These are phyloP conservation scores for Phlebiopsis gigantea DNA, from an alignment of 768 basidiomycete genomes.

Conservation along the genomic window DNA sequence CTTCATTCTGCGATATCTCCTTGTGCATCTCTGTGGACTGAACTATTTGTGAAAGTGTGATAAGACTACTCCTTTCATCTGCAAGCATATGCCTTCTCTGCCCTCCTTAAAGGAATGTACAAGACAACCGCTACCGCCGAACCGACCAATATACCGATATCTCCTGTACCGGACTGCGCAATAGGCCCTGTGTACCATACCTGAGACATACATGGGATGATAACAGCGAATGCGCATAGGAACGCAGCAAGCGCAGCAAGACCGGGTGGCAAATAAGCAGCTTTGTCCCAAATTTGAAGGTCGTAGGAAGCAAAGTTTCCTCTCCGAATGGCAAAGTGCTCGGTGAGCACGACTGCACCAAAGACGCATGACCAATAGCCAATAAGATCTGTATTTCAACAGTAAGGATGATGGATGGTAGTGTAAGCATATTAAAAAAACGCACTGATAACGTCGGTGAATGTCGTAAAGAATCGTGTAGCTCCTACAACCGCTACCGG, in stretches of 20 bases:
- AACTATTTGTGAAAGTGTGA: too few relatives aligned
- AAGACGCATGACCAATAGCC: conserved; percentile 40
- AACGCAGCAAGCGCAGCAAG: conserved; percentile 37
- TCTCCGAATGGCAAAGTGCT: conserved; percentile 40
- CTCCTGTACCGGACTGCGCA: conserved; percentile 38
- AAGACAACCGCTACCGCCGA: conserved; percentile 28
- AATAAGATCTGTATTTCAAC: conserved; percentile 33
- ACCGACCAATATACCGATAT: conserved; percentile 41
- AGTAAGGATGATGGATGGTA: not conserved
- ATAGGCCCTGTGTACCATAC: conserved; percentile 48
- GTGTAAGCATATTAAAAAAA: not conserved
- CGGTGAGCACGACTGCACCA: conserved; percentile 33
- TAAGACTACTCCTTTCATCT: too few relatives aligned
- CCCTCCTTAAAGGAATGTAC: conserved; percentile 25
- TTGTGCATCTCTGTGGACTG: too few relatives aligned
- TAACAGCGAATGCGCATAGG: conserved; percentile 32
- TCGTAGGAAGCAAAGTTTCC: conserved; percentile 33
- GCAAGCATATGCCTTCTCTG: conserved; percentile 21
- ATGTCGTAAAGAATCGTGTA: conserved; percentile 37
- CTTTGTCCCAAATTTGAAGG: conserved; percentile 30
- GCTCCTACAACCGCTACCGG: conserved; percentile 44
- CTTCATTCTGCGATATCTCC: too few relatives aligned
- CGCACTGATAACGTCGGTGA: conserved; percentile 37
- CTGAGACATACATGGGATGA: conserved; percentile 47
- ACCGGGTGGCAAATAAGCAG: conserved; percentile 34